phyloP scores from a whole-genome alignment of 2,329 filamentous ascomycete genomes.

The Ophiocordyceps camponoti-floridani region DNA sequence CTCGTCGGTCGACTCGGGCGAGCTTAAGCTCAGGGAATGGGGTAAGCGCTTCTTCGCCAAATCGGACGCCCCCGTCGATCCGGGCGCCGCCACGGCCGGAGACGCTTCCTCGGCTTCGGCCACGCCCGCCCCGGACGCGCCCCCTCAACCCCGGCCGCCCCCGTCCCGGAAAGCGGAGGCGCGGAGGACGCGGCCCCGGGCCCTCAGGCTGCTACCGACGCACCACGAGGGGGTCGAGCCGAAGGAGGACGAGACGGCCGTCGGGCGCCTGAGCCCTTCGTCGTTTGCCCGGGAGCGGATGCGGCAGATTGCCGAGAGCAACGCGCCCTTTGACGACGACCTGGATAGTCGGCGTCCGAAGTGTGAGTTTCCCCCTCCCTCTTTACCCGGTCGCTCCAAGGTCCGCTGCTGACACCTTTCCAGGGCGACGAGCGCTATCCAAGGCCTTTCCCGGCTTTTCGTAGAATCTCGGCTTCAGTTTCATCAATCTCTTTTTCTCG shows the following conservation, averaged over 20 bases:
- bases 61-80: conserved; percentile 3
- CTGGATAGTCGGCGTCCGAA: conserved; percentile 19
- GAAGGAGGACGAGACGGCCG: conserved; percentile 7
- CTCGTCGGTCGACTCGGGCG: conserved; percentile 12
- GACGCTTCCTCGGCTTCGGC: not conserved
- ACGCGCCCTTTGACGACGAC: conserved; percentile 24
- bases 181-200: conserved; percentile 12
- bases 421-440: conserved; percentile 24
- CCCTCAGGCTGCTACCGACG: conserved; percentile 16
- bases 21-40: conserved; percentile 18
- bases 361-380: conserved; percentile 17
- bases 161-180: conserved; percentile 6
- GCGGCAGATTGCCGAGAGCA: conserved; percentile 22
- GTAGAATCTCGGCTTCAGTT: conserved; percentile 3
- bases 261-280: conserved; percentile 21
- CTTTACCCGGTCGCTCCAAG: not conserved
- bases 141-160: conserved; percentile 1
- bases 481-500: not conserved
- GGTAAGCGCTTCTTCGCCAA: conserved; percentile 15
- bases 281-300: conserved; percentile 25
- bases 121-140: not conserved
- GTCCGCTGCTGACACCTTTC: not conserved
- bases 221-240: conserved; percentile 17
- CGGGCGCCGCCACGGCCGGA: not conserved
- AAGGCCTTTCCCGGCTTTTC: conserved; percentile 25